A percentile compares a stretch with the other conserved stretches of the same genome.
Conservation (phyloP, 2,329 filamentous ascomycete species). For the Colletotrichum graminicola region DNA sequence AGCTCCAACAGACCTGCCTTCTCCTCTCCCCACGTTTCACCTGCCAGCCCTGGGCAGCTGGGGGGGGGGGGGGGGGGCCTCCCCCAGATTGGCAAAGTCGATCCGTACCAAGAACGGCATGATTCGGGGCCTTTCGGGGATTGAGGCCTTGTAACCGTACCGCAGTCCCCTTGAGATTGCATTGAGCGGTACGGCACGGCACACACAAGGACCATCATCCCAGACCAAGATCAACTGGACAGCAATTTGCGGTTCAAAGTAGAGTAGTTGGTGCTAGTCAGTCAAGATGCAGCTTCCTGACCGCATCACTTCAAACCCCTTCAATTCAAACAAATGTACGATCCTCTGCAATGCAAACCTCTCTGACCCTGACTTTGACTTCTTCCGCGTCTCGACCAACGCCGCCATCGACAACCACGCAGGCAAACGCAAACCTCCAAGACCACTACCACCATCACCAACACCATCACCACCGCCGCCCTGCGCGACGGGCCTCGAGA, state of each 20-base stretch:
- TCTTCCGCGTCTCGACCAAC: neutral
- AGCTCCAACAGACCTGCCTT: too few relatives aligned
- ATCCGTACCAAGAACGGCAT: slow-evolving; percentile 18
- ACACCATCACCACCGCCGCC: neutral
- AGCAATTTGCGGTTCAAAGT: neutral
- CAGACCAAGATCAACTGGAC: neutral
- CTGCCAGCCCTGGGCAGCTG: slow-evolving; percentile 4
- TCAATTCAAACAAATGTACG: neutral
- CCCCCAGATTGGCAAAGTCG: slow-evolving; percentile 29
- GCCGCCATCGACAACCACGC: neutral
- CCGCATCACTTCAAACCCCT: too few relatives aligned
- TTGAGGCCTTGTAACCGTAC: too few relatives aligned
- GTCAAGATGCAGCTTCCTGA: neutral
- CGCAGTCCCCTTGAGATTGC: slow-evolving; percentile 1
- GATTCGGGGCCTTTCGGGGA: neutral
- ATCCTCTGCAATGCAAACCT: neutral
- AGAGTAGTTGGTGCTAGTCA: neutral
- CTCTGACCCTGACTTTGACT: neutral
- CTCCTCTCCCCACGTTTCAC: neutral
- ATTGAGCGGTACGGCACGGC: slow-evolving; percentile 8
- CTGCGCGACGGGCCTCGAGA: neutral
- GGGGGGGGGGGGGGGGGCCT: neutral
- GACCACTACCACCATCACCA: neutral
- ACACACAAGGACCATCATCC: neutral
- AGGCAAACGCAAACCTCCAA: neutral